These are phyloP conservation scores for Hypocrella siamensis DNA, from an alignment of 2,329 filamentous ascomycete genomes.

Conservation along the genomic window DNA sequence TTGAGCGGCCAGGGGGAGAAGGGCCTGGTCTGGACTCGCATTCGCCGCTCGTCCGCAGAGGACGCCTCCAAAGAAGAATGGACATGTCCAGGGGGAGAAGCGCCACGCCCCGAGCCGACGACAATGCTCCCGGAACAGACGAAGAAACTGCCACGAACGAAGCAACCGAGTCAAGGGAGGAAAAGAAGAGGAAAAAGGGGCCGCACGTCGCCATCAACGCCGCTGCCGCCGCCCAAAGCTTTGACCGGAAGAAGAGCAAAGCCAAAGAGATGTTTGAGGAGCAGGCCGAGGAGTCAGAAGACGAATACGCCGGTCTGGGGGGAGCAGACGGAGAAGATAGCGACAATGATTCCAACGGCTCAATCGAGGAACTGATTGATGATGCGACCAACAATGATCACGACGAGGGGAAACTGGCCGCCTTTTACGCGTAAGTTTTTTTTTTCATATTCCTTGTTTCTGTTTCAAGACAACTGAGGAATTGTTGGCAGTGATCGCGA, in stretches of 20 bases:
- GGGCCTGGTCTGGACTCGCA: slow-evolving; percentile 45
- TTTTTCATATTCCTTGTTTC: too few species aligned
- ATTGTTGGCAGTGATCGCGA: slow-evolving; percentile 71
- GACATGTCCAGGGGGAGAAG: slow-evolving; percentile 9
- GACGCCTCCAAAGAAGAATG: slow-evolving; percentile 31
- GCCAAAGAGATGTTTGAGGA: slow-evolving; percentile 82
- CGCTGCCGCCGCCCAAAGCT: too few species aligned
- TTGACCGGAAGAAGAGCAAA: slow-evolving; percentile 74
- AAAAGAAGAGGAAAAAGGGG: slow-evolving; percentile 37
- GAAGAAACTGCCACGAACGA: slow-evolving; percentile 25
- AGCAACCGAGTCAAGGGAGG: slow-evolving; percentile 4
- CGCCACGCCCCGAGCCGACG: neutral
- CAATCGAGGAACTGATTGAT: slow-evolving; percentile 78
- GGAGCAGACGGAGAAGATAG: slow-evolving; percentile 80
- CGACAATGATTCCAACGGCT: slow-evolving; percentile 53
- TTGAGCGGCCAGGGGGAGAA: slow-evolving; percentile 18
- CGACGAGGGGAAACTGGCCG: slow-evolving; percentile 69
- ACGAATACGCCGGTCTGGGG: slow-evolving; percentile 90
- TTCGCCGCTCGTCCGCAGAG: slow-evolving; percentile 50
- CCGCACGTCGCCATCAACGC: too few species aligned
- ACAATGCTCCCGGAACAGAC: slow-evolving; percentile 3
- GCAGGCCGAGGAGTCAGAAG: slow-evolving; percentile 92
- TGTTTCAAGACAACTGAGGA: too few species aligned
- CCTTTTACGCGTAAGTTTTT: slow-evolving; percentile 67
- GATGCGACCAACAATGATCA: slow-evolving; percentile 63